Base-by-base conservation (phyloP, 2,329 filamentous ascomycete genomes). In the Verticillium zaregamsianum region DNA sequence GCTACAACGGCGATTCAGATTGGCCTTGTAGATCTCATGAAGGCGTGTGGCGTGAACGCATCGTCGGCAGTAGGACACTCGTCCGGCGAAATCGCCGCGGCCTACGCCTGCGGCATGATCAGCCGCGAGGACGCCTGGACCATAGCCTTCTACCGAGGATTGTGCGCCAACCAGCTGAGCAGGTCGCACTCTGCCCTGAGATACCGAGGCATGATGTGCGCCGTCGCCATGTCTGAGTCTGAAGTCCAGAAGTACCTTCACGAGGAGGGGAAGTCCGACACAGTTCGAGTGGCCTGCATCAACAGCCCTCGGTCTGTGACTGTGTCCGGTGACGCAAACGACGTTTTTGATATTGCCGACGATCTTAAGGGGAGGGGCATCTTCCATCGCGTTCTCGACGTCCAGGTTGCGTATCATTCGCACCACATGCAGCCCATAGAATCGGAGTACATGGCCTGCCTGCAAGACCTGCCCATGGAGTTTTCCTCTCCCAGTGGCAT, bases 1-100 rank as follows among this genome's bases (percentile, higher is more conserved):
- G 73, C 76, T 3, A 79, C 73, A 11, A 80, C 78, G 1, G 75
- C 74, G 2, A 61, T 80, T 14, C 78, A 80, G 45, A 66, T 80
- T 31, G 78, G 78, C 3, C 68, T 79, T 2, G 72, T 80, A 2
- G 77, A 80, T 39, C 69, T 80, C 5, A 65, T 80, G 5, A 59
- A 61, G 9, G 71, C 72, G 3, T 70, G 76, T 15, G 68, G 66
- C 11, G 66, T 80, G 35, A 58, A 55, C 1, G 75, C 77, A 2
- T 63, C 62, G 6, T 66, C 70, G 20, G 76, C 79, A 3, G 69
- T 80, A 8, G 79, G 79, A 0, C 79, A 82, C 63, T 81, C 79
- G 0, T 81, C 79, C 1, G 79, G 79, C 2, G 79, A 82, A 60
- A 76, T 81, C 35, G 79, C 78, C 1, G 79, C 79, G 7, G 78